A percentile compares a stretch with the other conserved stretches of the same genome.
Evolutionary conservation across 2,329 filamentous ascomycete genomes (phyloP).

Genomic region (Neonectria sp.): DNA sequence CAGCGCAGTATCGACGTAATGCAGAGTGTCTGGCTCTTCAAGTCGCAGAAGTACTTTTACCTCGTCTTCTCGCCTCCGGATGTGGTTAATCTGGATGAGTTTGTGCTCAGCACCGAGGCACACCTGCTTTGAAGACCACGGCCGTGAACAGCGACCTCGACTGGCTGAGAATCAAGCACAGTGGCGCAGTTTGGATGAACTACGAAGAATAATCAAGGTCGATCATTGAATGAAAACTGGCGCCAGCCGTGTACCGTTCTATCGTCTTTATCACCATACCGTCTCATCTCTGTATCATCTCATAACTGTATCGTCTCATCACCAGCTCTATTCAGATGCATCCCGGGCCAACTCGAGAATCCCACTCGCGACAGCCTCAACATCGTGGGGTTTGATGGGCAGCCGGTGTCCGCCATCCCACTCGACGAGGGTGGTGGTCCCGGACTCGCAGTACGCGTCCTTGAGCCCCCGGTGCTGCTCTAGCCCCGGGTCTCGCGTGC

Average conservation of each 20-base stretch:
- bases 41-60: constrained; percentile 84
- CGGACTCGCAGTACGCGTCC: constrained; percentile 71
- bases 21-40: constrained; percentile 59
- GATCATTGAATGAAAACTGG: background rate
- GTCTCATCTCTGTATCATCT: background rate
- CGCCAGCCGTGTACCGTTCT: background rate
- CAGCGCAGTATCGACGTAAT: too few relatives aligned
- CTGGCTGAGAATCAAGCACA: background rate
- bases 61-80: constrained; percentile 79
- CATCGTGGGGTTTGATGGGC: constrained; percentile 77
- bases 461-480: constrained; percentile 65
- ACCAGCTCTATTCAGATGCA: constrained; percentile 8
- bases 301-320: background rate
- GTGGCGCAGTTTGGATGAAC: background rate
- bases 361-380: constrained; percentile 58
- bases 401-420: constrained; percentile 83
- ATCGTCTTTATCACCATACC: background rate
- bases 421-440: constrained; percentile 71
- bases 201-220: background rate
- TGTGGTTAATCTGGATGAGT: constrained; percentile 58
- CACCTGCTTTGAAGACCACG: constrained; percentile 57
- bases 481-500: constrained; percentile 74
- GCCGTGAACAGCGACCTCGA: too few relatives aligned
- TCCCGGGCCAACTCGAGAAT: constrained; percentile 46
- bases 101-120: constrained; percentile 71